Base-by-base conservation (phyloP, 2,329 filamentous ascomycete species). In the Graphilbum sp. region DNA sequence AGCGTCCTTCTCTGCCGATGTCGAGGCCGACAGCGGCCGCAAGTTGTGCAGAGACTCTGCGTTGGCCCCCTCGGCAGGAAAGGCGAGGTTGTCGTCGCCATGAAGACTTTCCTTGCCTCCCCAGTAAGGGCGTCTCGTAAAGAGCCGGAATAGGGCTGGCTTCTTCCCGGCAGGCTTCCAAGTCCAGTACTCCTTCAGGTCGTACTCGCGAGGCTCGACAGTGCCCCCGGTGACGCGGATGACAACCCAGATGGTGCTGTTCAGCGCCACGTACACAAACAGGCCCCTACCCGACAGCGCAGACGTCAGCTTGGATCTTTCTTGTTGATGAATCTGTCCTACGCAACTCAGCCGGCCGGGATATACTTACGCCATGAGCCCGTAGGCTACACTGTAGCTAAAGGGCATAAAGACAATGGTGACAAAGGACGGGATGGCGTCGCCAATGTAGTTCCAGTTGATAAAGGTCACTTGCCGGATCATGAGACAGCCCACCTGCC, bases 401-500 rank as follows among this genome's bases (percentile, higher is more conserved):
- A 85, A 82, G 0, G 79, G 80, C 60, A 86, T 85, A 39, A 82
- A 71, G 2, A 72, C 71, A 47, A 85, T 72, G 5, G 80, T 82
- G 24, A 85, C 64, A 55, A 85, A 85, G 0, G 80, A 82, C 0
- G 80, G 80, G 3, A 85, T 62, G 0, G 79, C 75, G 44, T 86
- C 80, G 36, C 80, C 79, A 37, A 83, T 73, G 47, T 83, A 85
- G 17, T 64, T 61, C 80, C 80, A 85, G 57, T 85, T 85, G 58
- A 85, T 75, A 38, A 76, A 71, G 17, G 71, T 75, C 38, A 82
- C 76, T 50, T 82, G 76, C 9, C 77, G 74, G 45, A 81, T 78
- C 80, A 86, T 86, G 57, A 85, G 67, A 47, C 76, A 81, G 4
- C 80, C 80, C 20, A 85, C 76, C 69, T 73, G n/a, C n/a, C n/a